These are phyloP conservation scores for Daldinia vernicosa DNA, from an alignment of 495 filamentous ascomycete genomes.

Conservation along the genomic window DNA sequence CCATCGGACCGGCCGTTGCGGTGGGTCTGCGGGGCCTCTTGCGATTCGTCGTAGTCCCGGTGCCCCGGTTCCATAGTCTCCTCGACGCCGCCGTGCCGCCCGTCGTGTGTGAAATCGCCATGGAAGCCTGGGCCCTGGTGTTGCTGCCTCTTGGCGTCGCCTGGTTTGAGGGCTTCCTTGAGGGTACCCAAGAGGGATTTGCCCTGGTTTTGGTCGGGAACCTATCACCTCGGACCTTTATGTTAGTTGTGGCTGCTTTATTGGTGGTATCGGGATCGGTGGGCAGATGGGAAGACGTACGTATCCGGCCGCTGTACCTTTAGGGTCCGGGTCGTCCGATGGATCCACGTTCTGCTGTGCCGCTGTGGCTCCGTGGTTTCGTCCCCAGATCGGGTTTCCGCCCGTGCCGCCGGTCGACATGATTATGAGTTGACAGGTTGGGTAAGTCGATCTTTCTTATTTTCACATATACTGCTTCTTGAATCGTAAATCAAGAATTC, in stretches of 20 bases:
- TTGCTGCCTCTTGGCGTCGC: slow-evolving; percentile 28
- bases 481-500: background rate
- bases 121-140: slow-evolving; percentile 1
- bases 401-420: slow-evolving; percentile 41
- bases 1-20: background rate
- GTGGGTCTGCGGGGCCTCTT: slow-evolving; percentile 14
- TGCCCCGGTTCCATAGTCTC: slow-evolving; percentile 26
- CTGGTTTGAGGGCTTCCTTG: slow-evolving; percentile 38
- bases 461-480: background rate
- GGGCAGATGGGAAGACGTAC: slow-evolving; percentile 2
- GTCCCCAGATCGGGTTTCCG: slow-evolving; percentile 17
- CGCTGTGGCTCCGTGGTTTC: slow-evolving; percentile 16
- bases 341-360: slow-evolving; percentile 19
- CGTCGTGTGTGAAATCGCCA: slow-evolving; percentile 29
- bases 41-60: slow-evolving; percentile 29
- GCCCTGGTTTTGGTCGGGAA: slow-evolving; percentile 12
- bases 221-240: background rate
- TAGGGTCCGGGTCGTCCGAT: slow-evolving; percentile 37
- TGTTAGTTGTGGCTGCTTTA: background rate
- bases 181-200: slow-evolving; percentile 31
- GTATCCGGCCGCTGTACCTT: slow-evolving; percentile 37
- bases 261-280: background rate
- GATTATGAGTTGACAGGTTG: background rate
- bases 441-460: background rate
- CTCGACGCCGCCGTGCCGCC: slow-evolving; percentile 26